A percentile compares a stretch with the other conserved stretches of the same genome.
Evolutionary conservation across 2,329 filamentous ascomycete genomes (phyloP).

Genomic region (Didymella pomorum): DNA sequence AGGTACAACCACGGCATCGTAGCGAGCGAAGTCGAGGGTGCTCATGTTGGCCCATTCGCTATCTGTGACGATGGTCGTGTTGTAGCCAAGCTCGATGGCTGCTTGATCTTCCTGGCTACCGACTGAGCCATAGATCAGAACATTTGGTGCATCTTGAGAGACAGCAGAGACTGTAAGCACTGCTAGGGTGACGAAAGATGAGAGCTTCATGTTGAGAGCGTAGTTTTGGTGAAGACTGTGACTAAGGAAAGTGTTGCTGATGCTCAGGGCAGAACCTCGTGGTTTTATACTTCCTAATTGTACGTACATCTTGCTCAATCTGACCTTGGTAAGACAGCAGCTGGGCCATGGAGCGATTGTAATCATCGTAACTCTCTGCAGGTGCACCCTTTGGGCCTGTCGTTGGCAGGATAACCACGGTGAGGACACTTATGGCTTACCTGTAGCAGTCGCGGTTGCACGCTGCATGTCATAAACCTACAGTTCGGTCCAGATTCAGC

Average conservation of each 20-base stretch:
- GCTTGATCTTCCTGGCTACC: not conserved
- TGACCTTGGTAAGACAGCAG: not conserved
- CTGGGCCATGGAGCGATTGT: not conserved
- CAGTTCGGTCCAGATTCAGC: not conserved
- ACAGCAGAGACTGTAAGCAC: not conserved
- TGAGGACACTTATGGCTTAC: not conserved
- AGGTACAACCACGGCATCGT: not conserved
- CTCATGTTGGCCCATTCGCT: constrained; percentile 1
- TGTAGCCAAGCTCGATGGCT: not conserved
- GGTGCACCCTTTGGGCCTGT: not conserved
- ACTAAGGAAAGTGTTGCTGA: not conserved
- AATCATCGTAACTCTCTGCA: not conserved
- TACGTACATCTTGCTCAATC: not conserved
- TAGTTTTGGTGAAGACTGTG: not conserved
- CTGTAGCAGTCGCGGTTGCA: not conserved
- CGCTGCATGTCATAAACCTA: not conserved
- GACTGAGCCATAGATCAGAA: not conserved
- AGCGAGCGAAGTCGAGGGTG: constrained; percentile 1
- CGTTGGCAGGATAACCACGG: not conserved
- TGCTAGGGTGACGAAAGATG: not conserved
- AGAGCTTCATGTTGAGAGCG: not conserved
- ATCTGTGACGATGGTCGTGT: not conserved
- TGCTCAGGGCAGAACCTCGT: not conserved
- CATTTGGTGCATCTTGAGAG: not conserved
- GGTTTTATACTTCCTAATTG: not conserved